phyloP scores from a whole-genome alignment of 192 early-diverging fungal genomes.

The Martensiomyces pterosporus region DNA sequence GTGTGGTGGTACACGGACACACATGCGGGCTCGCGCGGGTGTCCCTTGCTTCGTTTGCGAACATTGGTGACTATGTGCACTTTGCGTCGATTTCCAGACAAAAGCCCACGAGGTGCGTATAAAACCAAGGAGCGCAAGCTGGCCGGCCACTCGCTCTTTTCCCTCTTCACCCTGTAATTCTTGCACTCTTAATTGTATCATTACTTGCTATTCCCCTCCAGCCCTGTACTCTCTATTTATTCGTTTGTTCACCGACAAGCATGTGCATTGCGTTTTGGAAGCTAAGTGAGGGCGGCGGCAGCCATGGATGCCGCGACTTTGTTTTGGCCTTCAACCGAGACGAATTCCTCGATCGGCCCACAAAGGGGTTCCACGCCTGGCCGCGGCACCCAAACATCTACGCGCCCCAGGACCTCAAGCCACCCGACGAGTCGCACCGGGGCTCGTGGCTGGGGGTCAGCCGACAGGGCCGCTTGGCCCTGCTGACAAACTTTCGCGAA shows the following conservation, averaged over 20 bases:
- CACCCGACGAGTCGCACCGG: constrained; percentile 11
- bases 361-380: constrained; percentile 33
- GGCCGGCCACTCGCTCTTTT: background rate
- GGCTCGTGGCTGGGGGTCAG: constrained; percentile 39
- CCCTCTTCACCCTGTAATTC: no score
- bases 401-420: constrained; percentile 40
- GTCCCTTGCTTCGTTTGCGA: no score
- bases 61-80: no score
- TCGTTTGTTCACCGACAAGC: background rate
- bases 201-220: background rate
- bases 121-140: background rate
- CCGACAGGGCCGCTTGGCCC: constrained; percentile 15
- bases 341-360: constrained; percentile 37
- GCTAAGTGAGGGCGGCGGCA: background rate
- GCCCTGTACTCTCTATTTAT: background rate
- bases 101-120: no score
- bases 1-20: no score
- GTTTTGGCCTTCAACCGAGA: constrained; percentile 44
- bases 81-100: no score
- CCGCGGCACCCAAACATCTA: constrained; percentile 6
- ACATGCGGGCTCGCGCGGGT: no score
- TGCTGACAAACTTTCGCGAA: constrained; percentile 42
- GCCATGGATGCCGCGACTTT: background rate
- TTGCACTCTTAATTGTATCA: background rate
- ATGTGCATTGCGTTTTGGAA: constrained; percentile 43